Percentiles rank a stretch among this genome's conserved stretches.
These are phyloP conservation scores for Phytophthora vignae DNA, from an alignment of 352 stramenopile genomes.

Conservation along the genomic window DNA sequence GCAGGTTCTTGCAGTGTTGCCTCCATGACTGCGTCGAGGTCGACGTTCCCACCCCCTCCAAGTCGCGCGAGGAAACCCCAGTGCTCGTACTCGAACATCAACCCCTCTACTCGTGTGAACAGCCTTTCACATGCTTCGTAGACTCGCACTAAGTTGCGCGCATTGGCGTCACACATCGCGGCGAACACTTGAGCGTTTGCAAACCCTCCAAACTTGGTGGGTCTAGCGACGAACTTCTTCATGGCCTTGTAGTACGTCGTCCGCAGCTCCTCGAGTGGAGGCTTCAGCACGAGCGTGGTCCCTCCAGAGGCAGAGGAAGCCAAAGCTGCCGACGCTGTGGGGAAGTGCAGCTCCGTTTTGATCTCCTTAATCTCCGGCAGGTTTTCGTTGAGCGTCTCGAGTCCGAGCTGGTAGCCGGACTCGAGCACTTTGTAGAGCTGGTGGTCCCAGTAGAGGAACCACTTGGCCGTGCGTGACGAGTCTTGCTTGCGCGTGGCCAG, in stretches of 20 bases:
- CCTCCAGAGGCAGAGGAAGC: constrained; percentile 9
- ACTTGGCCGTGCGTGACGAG: constrained; percentile 84
- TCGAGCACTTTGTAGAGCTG: constrained; percentile 97
- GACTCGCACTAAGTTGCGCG: constrained; percentile 85
- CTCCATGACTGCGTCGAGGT: constrained; percentile 89
- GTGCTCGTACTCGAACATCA: constrained; percentile 83
- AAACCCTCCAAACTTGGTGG: constrained; percentile 91
- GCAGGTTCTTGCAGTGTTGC: constrained; percentile 62
- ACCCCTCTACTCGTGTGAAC: constrained; percentile 82
- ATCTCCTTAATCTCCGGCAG: constrained; percentile 92
- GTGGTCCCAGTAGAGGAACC: constrained; percentile 94
- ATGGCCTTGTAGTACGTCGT: constrained; percentile 96
- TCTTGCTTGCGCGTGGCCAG: constrained; percentile 84
- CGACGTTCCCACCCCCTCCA: constrained; percentile 48
- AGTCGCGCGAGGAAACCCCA: constrained; percentile 77
- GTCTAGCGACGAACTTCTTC: constrained; percentile 95
- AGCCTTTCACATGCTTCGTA: constrained; percentile 93
- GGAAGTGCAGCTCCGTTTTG: constrained; percentile 79
- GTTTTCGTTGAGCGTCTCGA: constrained; percentile 96
- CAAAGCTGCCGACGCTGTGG: constrained; percentile 23
- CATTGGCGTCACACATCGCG: constrained; percentile 91
- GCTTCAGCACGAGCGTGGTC: constrained; percentile 85
- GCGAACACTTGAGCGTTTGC: constrained; percentile 87
- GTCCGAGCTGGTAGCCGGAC: constrained; percentile 92
- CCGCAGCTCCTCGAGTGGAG: constrained; percentile 92